Conservation (phyloP, 495 filamentous ascomycete species). For the Acidomyces sp. region DNA sequence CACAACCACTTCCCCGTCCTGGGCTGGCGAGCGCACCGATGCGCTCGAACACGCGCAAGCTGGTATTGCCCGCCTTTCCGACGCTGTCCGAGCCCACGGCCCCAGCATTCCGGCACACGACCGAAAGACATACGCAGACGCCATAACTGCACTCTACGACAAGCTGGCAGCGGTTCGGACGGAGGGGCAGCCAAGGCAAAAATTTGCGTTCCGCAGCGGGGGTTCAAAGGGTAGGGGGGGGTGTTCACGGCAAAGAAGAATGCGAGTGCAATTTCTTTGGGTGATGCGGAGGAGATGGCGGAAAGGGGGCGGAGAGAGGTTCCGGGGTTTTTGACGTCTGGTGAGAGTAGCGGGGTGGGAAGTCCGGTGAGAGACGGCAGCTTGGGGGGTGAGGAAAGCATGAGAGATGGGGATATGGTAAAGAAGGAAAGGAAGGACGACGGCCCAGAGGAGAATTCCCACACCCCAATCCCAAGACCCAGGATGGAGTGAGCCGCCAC, state of each 20-base stretch:
- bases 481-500: too few relatives aligned
- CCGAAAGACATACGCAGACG: slow-evolving; percentile 60
- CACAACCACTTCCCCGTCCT: too few relatives aligned
- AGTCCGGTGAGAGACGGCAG: too few relatives aligned
- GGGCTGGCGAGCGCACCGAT: slow-evolving; percentile 46
- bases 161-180: slow-evolving; percentile 47
- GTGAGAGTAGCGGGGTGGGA: too few relatives aligned
- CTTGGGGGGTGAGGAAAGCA: too few relatives aligned
- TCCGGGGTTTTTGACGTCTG: slow-evolving; percentile 32
- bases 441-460: background rate
- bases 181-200: slow-evolving; percentile 47
- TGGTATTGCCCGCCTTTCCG: slow-evolving; percentile 51
- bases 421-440: slow-evolving; percentile 1
- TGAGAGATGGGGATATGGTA: too few relatives aligned
- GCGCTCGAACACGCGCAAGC: slow-evolving; percentile 56
- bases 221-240: too few relatives aligned
- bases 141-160: slow-evolving; percentile 55
- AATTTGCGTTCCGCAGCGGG: slow-evolving; percentile 58
- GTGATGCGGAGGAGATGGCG: slow-evolving; percentile 18
- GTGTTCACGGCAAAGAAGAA: slow-evolving; percentile 19
- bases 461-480: too few relatives aligned
- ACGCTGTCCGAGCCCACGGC: slow-evolving; percentile 54
- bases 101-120: slow-evolving; percentile 63
- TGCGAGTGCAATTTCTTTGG: slow-evolving; percentile 38
- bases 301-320: slow-evolving; percentile 29